Evolutionary conservation across 2,329 filamentous ascomycete genomes (phyloP), one percentile per base, ranked within the genome.

Genomic region (Fusarium sp.): DNA sequence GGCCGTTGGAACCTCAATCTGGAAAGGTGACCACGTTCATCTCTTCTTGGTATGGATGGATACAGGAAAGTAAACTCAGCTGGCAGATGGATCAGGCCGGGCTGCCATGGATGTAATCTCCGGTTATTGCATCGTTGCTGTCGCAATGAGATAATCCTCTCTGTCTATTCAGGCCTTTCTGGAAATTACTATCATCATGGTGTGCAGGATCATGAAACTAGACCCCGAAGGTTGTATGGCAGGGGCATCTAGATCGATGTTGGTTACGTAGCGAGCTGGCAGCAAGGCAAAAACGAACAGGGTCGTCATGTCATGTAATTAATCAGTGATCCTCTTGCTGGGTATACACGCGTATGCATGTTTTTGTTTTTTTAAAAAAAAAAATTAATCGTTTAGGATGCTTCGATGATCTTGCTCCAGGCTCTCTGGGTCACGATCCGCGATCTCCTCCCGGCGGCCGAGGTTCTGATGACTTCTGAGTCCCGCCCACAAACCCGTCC

Each of bases 161-260:
- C 55, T 56, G 60, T 54, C 33, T 61, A 44, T 56, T 54, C 55
- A 64, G 55, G 73, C 60, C 62, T 70, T 62, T 61, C 55, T 76
- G 72, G 75, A 77, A 77, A 77, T 78, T 77, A 68, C 51, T 56
- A 70, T 69, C 54, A 56, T 68, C 59, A 68, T 73, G 70, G 74
- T 61, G 63, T 65, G 65, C 62, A 71, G 71, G 70, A 73, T 68
- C 66, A 68, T 77, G 71, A 75, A 73, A 73, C 75, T 60, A 72
- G 39, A 71, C 68, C 68, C 55, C 59, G 61, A 69, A 61, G 57
- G 65, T 57, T 61, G 61, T 59, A 59, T 63, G 51, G 63, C 61
- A 72, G 70, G 61, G 65, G 72, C 56, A 45, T 58, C 39, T 45
- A 65, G 67, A 72, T 74, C 54, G 44, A 70, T 61, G 62, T 60